Evolutionary conservation across 768 basidiomycete species (phyloP), one percentile per base, ranked within the genome.

Genomic region (Suillus variegatus): DNA sequence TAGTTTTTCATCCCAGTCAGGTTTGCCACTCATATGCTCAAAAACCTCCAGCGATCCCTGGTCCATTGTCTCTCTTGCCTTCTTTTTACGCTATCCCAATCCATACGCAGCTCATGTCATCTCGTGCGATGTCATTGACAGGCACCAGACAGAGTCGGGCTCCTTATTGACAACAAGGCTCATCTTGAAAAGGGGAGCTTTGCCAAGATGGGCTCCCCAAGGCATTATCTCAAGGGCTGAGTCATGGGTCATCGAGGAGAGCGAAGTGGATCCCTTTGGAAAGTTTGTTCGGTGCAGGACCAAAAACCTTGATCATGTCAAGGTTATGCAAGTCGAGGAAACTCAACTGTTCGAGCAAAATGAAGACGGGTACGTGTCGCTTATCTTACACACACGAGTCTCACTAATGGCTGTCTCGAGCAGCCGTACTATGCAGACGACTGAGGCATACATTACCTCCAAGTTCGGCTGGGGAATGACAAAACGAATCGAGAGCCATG

Each of bases 61-160:
- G 88, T 84, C 93, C 64, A 96, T 93, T 70, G 93, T 97, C 65
- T 88, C 96, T 22, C 84, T 97, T 68, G 96, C 96, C 14, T 97
- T 92, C 82, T 96, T 96, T 75, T 82, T 97, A 65, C 91, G 96
- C 68, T 99, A 97, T 78, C 96, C 96, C 4, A 98, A 97, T 75
- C 95, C 96, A 58, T 94, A 94, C 73, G 93, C 96, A 7, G 83
- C 92, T 44, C 96, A 99, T 80, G 91, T 99, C 76, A 79, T 96
- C 69, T 95, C 95, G 5, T 96, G 94, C 83, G 96, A 98, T 81
- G 95, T 98, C 72, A 88, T 99, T 69, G 92, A 93, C 62, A 92
- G 96, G 69, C 82, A 79, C 22, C 81, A 92, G 69, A 88, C 92
- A 1, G 82, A 89, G 14, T 78, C 84, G 3, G 95, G 95, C 47